These are phyloP conservation scores for Aspergillus taichungensis DNA, from an alignment of 495 filamentous ascomycete species.

Conservation along the genomic window DNA sequence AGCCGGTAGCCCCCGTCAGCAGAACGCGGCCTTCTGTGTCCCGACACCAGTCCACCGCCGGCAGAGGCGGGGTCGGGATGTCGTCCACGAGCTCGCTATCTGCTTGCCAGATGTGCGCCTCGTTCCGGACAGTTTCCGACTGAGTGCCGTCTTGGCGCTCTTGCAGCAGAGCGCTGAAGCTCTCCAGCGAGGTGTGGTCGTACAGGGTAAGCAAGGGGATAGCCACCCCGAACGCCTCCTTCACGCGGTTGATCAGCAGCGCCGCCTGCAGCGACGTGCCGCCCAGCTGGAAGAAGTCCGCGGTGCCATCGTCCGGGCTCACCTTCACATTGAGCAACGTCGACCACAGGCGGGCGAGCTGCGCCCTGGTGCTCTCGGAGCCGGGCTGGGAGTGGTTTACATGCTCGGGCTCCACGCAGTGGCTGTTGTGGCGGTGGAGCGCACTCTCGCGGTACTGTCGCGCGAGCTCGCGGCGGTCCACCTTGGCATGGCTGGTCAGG, in stretches of 20 bases:
- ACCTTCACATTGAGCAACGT: not conserved
- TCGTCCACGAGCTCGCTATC: not conserved
- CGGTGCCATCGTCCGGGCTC: not conserved
- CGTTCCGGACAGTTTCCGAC: too few relatives aligned
- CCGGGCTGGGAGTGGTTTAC: not conserved
- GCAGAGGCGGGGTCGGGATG: not conserved
- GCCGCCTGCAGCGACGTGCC: not conserved
- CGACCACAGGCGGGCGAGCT: not conserved
- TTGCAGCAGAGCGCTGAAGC: too few relatives aligned
- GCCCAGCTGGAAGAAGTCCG: not conserved
- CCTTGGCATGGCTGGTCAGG: not conserved
- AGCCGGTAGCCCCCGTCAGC: slow-evolving; percentile 3
- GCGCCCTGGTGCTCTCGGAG: not conserved
- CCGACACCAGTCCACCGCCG: not conserved
- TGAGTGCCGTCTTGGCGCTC: too few relatives aligned
- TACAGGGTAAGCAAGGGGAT: too few relatives aligned
- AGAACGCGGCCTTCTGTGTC: not conserved
- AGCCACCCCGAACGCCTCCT: too few relatives aligned
- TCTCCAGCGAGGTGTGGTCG: not conserved
- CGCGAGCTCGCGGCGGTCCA: not conserved
- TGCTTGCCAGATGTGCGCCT: not conserved
- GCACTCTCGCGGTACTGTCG: too few relatives aligned
- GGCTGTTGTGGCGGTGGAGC: too few relatives aligned
- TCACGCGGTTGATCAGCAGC: too few relatives aligned
- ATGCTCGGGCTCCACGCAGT: not conserved